phyloP scores from a whole-genome alignment of 805 yeast genomes.

The Saccharomycopsis olivae region DNA sequence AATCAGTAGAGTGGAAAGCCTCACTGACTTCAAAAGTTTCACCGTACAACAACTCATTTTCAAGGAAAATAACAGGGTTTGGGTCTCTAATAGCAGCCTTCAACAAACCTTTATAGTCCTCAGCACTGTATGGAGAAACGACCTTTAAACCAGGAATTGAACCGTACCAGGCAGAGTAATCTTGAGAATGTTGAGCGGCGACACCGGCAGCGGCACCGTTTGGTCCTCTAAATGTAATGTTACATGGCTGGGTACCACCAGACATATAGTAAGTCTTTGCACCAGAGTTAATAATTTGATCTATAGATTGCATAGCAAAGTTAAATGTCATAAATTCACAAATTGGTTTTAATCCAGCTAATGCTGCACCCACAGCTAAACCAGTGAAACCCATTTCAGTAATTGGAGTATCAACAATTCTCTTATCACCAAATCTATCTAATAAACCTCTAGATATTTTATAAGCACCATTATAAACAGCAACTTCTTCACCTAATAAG shows the following conservation, averaged over 20 bases:
- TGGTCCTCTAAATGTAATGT: constrained; percentile 97
- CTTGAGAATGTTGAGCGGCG: constrained; percentile 99
- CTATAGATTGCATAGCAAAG: constrained; percentile 99
- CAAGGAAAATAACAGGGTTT: constrained; percentile 91
- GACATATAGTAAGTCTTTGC: constrained; percentile 99
- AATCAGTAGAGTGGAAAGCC: constrained; percentile 83
- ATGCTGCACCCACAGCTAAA: constrained; percentile 90
- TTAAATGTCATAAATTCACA: constrained; percentile 99
- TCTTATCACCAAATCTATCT: constrained; percentile 89
- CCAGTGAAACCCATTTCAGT: constrained; percentile 99
- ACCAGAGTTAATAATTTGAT: constrained; percentile 95
- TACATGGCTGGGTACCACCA: constrained; percentile 97
- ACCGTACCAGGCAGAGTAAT: constrained; percentile 96
- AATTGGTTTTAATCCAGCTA: constrained; percentile 91
- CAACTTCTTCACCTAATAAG: constrained; percentile 98
- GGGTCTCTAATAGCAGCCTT: constrained; percentile 98
- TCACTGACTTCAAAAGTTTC: constrained; percentile 83
- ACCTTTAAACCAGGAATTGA: constrained; percentile 97
- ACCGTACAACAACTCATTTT: constrained; percentile 92
- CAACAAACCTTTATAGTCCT: constrained; percentile 89
- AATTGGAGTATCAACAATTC: constrained; percentile 94
- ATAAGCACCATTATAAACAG: constrained; percentile 98
- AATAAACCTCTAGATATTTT: constrained; percentile 91
- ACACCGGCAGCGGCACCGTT: constrained; percentile 99
- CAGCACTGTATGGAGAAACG: constrained; percentile 88